Conservation (phyloP, 2,329 filamentous ascomycete species). For the Trichoderma aggressivum region DNA sequence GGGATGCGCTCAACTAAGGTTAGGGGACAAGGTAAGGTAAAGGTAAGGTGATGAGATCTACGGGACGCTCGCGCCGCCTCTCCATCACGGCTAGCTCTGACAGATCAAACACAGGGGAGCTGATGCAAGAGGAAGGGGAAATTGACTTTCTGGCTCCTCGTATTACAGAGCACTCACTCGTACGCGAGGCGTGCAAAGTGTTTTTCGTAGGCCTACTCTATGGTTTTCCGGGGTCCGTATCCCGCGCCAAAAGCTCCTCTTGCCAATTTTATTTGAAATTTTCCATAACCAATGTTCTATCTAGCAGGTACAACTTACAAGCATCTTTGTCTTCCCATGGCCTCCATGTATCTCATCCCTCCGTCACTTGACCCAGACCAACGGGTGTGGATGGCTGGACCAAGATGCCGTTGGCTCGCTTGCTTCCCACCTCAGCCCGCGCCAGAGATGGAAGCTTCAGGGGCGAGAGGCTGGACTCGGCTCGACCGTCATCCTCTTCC, state of each 20-base stretch:
- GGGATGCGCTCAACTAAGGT: conserved; percentile 10
- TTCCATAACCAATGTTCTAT: background rate
- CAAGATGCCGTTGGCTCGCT: conserved; percentile 9
- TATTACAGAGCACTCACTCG: background rate
- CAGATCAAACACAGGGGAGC: conserved; percentile 9
- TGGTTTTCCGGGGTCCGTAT: background rate
- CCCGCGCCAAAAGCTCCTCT: background rate
- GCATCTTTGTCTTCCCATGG: background rate
- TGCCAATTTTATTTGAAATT: background rate
- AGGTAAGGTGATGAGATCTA: conserved; percentile 18
- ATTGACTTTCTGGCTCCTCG: conserved; percentile 1
- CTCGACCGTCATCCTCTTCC: conserved; percentile 7
- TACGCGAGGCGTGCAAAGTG: background rate
- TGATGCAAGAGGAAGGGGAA: conserved; percentile 6
- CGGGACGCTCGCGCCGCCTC: conserved; percentile 16
- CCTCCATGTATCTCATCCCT: background rate
- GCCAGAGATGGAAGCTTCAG: conserved; percentile 4
- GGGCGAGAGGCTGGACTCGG: conserved; percentile 18
- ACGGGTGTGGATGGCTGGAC: conserved; percentile 10
- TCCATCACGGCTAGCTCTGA: conserved; percentile 14
- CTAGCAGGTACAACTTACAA: too few species aligned
- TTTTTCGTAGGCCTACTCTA: background rate
- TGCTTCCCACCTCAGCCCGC: conserved; percentile 15
- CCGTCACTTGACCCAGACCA: conserved; percentile 11
- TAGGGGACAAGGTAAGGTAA: conserved; percentile 4